Conservation (phyloP, 176 grass and related monocot species). For the Zoysia japonica region DNA sequence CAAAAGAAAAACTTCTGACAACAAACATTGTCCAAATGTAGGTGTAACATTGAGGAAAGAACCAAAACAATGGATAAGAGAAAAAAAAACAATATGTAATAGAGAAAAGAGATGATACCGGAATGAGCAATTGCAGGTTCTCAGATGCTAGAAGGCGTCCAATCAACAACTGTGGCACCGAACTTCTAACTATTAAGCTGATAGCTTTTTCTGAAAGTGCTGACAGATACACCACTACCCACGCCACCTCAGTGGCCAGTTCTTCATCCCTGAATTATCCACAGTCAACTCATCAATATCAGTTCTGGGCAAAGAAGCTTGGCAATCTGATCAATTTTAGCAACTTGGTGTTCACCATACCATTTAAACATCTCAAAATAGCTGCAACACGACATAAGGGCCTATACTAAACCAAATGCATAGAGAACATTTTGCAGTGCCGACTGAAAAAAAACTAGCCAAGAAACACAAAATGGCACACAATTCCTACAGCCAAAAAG, state of each 20-base stretch:
- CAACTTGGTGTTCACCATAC: not conserved
- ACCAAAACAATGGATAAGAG: not conserved
- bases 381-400: not conserved
- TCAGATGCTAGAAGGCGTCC: conserved; percentile 66
- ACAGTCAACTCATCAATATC: conserved; percentile 13
- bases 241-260: conserved; percentile 87
- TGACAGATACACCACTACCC: conserved; percentile 96
- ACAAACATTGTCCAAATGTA: not conserved
- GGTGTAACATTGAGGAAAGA: conserved; percentile 4
- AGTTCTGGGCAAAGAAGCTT: conserved; percentile 24
- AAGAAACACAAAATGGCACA: conserved; percentile 12
- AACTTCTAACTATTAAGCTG: conserved; percentile 59
- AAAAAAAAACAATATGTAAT: conserved; percentile 6
- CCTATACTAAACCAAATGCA: conserved; percentile 6
- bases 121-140: conserved; percentile 85
- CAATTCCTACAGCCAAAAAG: not conserved
- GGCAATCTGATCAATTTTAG: not conserved
- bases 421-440: not conserved
- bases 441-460: not conserved
- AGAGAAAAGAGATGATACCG: conserved; percentile 52
- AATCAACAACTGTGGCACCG: conserved; percentile 68
- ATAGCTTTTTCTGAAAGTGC: conserved; percentile 79
- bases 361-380: conserved; percentile 12
- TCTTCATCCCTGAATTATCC: conserved; percentile 74
- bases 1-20: not conserved